Evolutionary conservation across 2,329 filamentous ascomycete species (phyloP).

Genomic region (Amphichorda felina): DNA sequence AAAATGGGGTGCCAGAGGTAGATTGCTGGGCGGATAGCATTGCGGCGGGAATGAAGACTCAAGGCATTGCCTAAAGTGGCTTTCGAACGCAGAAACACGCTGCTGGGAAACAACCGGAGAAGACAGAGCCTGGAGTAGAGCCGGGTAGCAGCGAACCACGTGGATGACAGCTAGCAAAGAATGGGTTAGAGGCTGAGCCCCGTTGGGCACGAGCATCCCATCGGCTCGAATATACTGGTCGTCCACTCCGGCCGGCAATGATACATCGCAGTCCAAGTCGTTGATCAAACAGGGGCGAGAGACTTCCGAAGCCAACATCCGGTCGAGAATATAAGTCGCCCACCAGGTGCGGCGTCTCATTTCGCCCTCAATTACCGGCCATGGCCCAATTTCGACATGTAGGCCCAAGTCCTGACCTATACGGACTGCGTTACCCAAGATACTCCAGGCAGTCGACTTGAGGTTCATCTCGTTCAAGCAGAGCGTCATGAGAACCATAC

Average conservation of each 20-base stretch:
- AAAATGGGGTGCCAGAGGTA: slow-evolving; percentile 60
- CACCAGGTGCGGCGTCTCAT: slow-evolving; percentile 88
- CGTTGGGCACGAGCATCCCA: slow-evolving; percentile 39
- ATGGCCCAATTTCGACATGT: slow-evolving; percentile 62
- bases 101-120: slow-evolving; percentile 53
- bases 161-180: slow-evolving; percentile 71
- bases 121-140: slow-evolving; percentile 59
- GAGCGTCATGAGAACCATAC: slow-evolving; percentile 61
- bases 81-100: slow-evolving; percentile 68
- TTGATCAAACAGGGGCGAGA: slow-evolving; percentile 73
- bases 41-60: slow-evolving; percentile 65
- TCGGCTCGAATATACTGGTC: slow-evolving; percentile 62
- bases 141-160: slow-evolving; percentile 65
- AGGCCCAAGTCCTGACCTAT: slow-evolving; percentile 77
- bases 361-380: slow-evolving; percentile 67
- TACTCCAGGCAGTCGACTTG: slow-evolving; percentile 75
- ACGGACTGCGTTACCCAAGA: slow-evolving; percentile 69
- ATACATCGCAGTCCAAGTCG: slow-evolving; percentile 78
- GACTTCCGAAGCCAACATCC: slow-evolving; percentile 67
- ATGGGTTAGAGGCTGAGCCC: slow-evolving; percentile 46
- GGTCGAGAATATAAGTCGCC: slow-evolving; percentile 83
- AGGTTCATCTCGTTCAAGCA: slow-evolving; percentile 80
- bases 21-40: slow-evolving; percentile 55
- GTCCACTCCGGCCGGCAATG: slow-evolving; percentile 67
- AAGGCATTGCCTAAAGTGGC: slow-evolving; percentile 66